Evolutionary conservation across 345 rosid genomes (phyloP).

Genomic region (Moringa oleifera): DNA sequence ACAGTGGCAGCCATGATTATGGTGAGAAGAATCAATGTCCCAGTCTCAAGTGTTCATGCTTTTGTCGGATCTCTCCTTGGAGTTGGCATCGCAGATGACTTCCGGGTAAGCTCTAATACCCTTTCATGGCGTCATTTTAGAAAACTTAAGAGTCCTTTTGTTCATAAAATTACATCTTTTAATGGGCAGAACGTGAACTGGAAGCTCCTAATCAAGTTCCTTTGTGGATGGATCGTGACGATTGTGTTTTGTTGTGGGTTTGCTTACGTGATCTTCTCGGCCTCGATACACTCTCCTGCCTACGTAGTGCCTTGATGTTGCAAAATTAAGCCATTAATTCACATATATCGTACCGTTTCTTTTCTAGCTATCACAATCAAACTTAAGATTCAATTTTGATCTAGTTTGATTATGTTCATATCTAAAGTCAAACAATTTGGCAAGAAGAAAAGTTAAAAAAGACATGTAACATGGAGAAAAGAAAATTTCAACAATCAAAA

Average conservation of each 20-base stretch:
- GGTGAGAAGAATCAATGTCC: slow-evolving; percentile 13
- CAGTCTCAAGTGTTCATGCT: slow-evolving; percentile 23
- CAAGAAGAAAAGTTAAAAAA: too few relatives aligned
- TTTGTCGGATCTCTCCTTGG: slow-evolving; percentile 26
- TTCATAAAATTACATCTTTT: too few relatives aligned
- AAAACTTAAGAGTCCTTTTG: too few relatives aligned
- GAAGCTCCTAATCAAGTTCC: slow-evolving; percentile 22
- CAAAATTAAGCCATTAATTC: too few relatives aligned
- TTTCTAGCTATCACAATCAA: too few relatives aligned
- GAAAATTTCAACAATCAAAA: too few relatives aligned
- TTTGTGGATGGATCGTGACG: slow-evolving; percentile 29
- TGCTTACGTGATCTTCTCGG: slow-evolving; percentile 26
- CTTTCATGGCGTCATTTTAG: too few relatives aligned
- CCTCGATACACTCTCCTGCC: slow-evolving; percentile 26
- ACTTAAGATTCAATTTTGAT: too few relatives aligned
- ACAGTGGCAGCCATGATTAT: slow-evolving; percentile 29
- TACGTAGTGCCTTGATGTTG: slow-evolving; percentile 20
- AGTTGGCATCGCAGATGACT: slow-evolving; percentile 24
- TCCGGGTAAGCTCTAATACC: slow-evolving; percentile 15
- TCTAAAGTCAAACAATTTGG: too few relatives aligned
- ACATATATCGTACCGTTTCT: too few relatives aligned
- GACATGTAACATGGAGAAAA: too few relatives aligned
- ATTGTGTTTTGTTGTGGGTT: slow-evolving; percentile 21
- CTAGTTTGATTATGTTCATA: too few relatives aligned
- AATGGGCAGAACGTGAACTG: slow-evolving; percentile 31